Evolutionary conservation across 805 yeast species (phyloP).

Genomic region (Zygoascus bituminiphila): DNA sequence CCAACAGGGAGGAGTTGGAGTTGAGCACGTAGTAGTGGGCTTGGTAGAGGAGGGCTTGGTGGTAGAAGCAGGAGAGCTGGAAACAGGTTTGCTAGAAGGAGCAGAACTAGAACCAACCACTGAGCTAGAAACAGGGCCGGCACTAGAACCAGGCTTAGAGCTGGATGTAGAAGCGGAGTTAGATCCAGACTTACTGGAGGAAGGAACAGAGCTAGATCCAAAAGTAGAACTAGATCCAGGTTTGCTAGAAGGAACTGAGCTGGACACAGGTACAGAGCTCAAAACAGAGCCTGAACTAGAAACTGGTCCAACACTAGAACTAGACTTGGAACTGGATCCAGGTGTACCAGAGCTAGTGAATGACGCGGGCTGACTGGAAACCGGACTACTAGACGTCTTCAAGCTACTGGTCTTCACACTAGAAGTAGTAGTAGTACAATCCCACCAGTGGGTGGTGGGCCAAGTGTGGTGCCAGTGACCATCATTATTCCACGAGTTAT

Average conservation of each 20-base stretch:
- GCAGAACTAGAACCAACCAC: constrained; percentile 1
- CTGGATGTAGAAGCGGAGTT: background rate
- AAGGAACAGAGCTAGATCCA: background rate
- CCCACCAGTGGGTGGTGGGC: too few species aligned
- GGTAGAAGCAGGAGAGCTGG: background rate
- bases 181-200: background rate
- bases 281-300: too few species aligned
- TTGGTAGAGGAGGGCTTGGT: background rate
- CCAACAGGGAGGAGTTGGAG: background rate
- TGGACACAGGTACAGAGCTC: background rate
- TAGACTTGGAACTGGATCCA: background rate
- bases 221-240: background rate
- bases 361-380: too few species aligned
- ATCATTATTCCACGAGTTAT: too few species aligned
- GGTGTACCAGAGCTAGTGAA: background rate
- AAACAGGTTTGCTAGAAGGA: background rate
- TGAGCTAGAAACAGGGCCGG: background rate
- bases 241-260: background rate
- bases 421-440: background rate
- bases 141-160: background rate
- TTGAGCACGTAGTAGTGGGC: background rate
- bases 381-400: too few species aligned
- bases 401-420: background rate
- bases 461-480: too few species aligned
- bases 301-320: too few species aligned